Evolutionary conservation across 148 eudicot species (phyloP), one percentile per base, ranked within the genome.

Genomic region (Pharnaceum exiguum): DNA sequence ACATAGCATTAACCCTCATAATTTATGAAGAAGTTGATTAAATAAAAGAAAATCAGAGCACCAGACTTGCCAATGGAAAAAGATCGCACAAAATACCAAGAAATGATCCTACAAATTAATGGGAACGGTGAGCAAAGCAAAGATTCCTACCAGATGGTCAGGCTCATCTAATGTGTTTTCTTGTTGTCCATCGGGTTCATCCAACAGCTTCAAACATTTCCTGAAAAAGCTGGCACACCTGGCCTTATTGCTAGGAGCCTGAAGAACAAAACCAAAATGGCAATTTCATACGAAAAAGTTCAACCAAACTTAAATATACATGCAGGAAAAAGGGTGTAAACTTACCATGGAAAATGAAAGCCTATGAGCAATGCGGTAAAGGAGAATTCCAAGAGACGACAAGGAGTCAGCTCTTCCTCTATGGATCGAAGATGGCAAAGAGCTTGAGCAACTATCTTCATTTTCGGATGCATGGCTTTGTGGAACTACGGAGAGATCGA

Each of bases 101-200:
- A n/a, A n/a, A n/a, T n/a, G n/a, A n/a, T n/a, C n/a, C n/a, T n/a
- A n/a, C n/a, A n/a, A n/a, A n/a, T n/a, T n/a, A n/a, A n/a, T n/a
- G n/a, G n/a, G n/a, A n/a, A n/a, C n/a, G n/a, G n/a, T n/a, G n/a
- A n/a, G n/a, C 5, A 13, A 37, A 30, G 62, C 23, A 13, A 35
- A 8, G 22, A 7, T 40, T 30, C 24, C 57, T 81, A 93, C 99
- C 78, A 88, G 72, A 77, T 88, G 90, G 64, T 81, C 99, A 16
- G 90, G 95, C 57, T 83, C 96, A 67, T 93, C 95, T 74, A 93
- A 76, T n/a, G n/a, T n/a, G n/a, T n/a, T n/a, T n/a, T n/a, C n/a
- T n/a, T n/a, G n/a, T n/a, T n/a, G n/a, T n/a, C n/a, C n/a, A n/a
- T 81, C 99, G 16, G 90, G 95, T 59, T 83, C 96, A 67, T 93